These are phyloP conservation scores for Metschnikowia vanudenii DNA, from an alignment of 805 yeast species.

Conservation along the genomic window DNA sequence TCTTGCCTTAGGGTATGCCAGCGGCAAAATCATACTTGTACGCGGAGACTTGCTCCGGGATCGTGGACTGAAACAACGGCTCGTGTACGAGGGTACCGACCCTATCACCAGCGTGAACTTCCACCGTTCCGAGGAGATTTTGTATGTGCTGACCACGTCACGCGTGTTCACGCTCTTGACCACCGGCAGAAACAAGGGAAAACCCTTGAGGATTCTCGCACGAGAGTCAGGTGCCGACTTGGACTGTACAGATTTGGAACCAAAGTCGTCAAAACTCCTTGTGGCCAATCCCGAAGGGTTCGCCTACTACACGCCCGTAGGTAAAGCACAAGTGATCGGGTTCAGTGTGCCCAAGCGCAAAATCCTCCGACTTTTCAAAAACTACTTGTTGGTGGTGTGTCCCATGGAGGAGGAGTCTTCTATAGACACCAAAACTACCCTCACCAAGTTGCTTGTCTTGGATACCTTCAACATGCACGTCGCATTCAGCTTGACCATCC, in stretches of 20 bases:
- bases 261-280: conserved; percentile 49
- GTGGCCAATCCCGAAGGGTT: conserved; percentile 66
- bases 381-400: conserved; percentile 60
- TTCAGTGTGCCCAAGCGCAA: conserved; percentile 57
- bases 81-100: conserved; percentile 69
- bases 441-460: conserved; percentile 61
- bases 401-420: conserved; percentile 34
- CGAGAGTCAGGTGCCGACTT: conserved; percentile 49
- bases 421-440: conserved; percentile 20
- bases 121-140: conserved; percentile 45
- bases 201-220: conserved; percentile 50
- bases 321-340: conserved; percentile 53
- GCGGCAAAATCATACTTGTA: conserved; percentile 77
- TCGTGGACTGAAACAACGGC: conserved; percentile 83
- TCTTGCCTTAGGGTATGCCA: conserved; percentile 74
- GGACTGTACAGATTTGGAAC: conserved; percentile 45
- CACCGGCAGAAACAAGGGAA: conserved; percentile 72
- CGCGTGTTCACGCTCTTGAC: conserved; percentile 71
- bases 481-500: conserved; percentile 66
- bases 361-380: conserved; percentile 44
- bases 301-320: conserved; percentile 56
- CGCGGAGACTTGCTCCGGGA: conserved; percentile 89
- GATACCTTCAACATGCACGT: conserved; percentile 71
- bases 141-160: conserved; percentile 75
- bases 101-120: conserved; percentile 80